These are phyloP conservation scores for Orbilia quercus DNA, from an alignment of 2,329 filamentous ascomycete species.

Conservation along the genomic window DNA sequence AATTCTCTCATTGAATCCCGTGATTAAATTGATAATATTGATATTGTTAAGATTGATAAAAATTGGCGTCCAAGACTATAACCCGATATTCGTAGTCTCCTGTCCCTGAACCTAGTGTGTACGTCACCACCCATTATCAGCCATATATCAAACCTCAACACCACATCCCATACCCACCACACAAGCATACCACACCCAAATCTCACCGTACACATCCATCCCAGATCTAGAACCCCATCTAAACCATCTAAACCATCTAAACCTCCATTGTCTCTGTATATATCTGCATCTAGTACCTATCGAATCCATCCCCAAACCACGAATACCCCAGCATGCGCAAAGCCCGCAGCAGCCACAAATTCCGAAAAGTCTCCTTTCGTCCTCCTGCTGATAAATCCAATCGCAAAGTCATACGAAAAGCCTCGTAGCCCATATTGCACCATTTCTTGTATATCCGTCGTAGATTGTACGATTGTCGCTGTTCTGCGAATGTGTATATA, in stretches of 20 bases:
- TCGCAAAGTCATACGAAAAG: constrained; percentile 23
- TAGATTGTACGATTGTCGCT: background rate
- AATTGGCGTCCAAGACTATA: too few species aligned
- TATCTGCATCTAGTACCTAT: background rate
- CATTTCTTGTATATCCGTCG: constrained; percentile 1
- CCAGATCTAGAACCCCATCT: background rate
- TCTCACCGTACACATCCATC: too few species aligned
- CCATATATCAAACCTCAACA: too few species aligned
- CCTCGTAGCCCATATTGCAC: constrained; percentile 2
- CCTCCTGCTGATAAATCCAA: constrained; percentile 54
- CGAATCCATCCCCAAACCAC: constrained; percentile 5
- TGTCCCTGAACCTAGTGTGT: background rate
- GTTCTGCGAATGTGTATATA: constrained; percentile 14
- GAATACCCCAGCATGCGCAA: constrained; percentile 42
- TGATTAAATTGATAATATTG: too few species aligned
- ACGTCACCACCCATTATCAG: background rate
- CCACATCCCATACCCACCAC: background rate
- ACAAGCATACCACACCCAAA: too few species aligned
- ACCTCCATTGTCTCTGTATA: too few species aligned
- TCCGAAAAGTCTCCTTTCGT: constrained; percentile 57
- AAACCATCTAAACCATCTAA: background rate
- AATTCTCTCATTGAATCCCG: too few species aligned
- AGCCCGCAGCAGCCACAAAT: constrained; percentile 15
- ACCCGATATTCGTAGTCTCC: too few species aligned
- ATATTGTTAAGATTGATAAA: too few species aligned